These are phyloP conservation scores for Echites panduratus DNA, from an alignment of 257 asterid genomes.

Conservation along the genomic window DNA sequence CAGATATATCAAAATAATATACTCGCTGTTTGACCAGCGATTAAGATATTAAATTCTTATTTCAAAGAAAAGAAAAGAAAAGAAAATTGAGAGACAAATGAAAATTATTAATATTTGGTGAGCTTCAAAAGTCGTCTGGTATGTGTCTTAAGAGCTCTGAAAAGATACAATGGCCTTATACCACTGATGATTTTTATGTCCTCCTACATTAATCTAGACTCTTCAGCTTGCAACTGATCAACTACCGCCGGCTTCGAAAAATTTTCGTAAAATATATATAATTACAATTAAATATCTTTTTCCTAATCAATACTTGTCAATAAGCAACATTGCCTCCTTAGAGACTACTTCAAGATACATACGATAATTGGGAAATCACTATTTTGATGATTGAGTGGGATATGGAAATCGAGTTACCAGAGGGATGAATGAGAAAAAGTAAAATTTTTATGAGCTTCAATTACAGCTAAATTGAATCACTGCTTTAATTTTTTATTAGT, in stretches of 20 bases:
- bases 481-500: too few species aligned
- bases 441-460: too few species aligned
- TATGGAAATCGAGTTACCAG: too few species aligned
- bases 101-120: not conserved
- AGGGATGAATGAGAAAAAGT: too few species aligned
- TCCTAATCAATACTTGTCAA: too few species aligned
- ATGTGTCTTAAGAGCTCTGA: not conserved
- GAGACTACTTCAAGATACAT: too few species aligned
- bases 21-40: not conserved
- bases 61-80: not conserved
- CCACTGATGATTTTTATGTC: not conserved
- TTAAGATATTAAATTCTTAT: not conserved
- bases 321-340: too few species aligned
- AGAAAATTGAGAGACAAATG: not conserved
- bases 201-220: not conserved
- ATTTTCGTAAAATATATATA: too few species aligned
- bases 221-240: not conserved
- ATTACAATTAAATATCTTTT: too few species aligned
- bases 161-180: not conserved
- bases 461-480: too few species aligned
- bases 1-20: not conserved
- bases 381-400: too few species aligned
- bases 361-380: too few species aligned
- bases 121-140: not conserved
- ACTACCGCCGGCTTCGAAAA: not conserved